These are phyloP conservation scores for Amaranthus palmeri DNA, from an alignment of 148 eudicot genomes.

Conservation along the genomic window DNA sequence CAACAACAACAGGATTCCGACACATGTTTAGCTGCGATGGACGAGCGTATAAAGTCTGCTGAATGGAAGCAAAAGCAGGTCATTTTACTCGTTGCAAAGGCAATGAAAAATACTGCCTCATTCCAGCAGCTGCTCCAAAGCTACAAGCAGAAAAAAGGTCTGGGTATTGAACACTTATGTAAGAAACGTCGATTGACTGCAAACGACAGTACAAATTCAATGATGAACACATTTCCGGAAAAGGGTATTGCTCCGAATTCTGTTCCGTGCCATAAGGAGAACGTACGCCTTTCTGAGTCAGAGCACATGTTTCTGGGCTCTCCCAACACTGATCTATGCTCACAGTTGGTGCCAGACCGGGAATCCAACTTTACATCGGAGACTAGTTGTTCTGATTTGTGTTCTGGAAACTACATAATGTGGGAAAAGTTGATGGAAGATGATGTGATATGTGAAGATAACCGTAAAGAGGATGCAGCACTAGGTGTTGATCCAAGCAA, in stretches of 20 bases:
- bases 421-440: constrained; percentile 77
- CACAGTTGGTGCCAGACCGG: constrained; percentile 21
- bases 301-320: constrained; percentile 31
- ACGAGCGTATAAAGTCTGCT: constrained; percentile 33
- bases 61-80: constrained; percentile 49
- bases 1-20: constrained; percentile 47
- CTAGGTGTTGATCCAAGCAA: constrained; percentile 23
- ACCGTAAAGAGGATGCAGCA: constrained; percentile 9
- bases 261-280: constrained; percentile 16
- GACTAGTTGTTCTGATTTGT: constrained; percentile 27
- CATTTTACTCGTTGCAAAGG: constrained; percentile 45
- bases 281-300: constrained; percentile 26
- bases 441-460: constrained; percentile 44
- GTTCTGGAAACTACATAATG: constrained; percentile 41
- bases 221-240: constrained; percentile 1
- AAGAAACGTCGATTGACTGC: constrained; percentile 44
- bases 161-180: constrained; percentile 23
- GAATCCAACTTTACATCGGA: constrained; percentile 25
- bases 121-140: constrained; percentile 33
- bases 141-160: constrained; percentile 32
- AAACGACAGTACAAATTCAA: constrained; percentile 1
- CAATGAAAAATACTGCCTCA: constrained; percentile 36
- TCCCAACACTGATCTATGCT: constrained; percentile 14
- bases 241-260: background rate
- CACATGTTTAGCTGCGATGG: constrained; percentile 33